Evolutionary conservation across 805 yeast genomes (phyloP).

Genomic region (Ogataea ganodermae): DNA sequence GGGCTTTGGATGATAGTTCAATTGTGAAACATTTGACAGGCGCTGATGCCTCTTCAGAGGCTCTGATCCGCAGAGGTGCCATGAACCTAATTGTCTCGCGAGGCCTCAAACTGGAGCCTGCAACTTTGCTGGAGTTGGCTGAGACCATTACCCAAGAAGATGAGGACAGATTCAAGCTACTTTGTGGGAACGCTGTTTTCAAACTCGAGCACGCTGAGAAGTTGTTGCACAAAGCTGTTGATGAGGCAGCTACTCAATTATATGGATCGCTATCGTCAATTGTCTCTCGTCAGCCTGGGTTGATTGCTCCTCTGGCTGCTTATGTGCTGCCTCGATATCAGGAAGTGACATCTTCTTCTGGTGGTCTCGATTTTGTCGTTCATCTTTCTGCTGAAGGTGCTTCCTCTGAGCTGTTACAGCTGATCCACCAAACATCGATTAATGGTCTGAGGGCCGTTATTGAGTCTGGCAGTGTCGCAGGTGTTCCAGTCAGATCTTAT

Average conservation of each 20-base stretch:
- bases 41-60: not conserved
- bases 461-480: not conserved
- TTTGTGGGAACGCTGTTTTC: not conserved
- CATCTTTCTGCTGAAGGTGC: not conserved
- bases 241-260: not conserved
- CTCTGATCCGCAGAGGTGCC: not conserved
- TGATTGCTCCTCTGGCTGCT: not conserved
- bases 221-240: not conserved
- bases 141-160: not conserved
- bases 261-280: not conserved
- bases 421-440: not conserved
- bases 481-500: conserved; percentile 12
- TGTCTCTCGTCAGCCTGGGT: not conserved
- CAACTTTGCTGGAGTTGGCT: conserved; percentile 1
- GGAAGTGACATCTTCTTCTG: not conserved
- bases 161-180: not conserved
- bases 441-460: conserved; percentile 12
- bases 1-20: conserved; percentile 20
- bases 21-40: conserved; percentile 8
- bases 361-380: conserved; percentile 12
- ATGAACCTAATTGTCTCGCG: conserved; percentile 2
- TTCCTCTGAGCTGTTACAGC: not conserved
- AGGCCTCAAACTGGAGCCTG: conserved; percentile 2
- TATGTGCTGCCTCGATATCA: not conserved
- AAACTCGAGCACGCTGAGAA: not conserved